Percentiles rank a stretch among this genome's conserved stretches.
Conservation (phyloP, 768 basidiomycete genomes). For the Naganishia randhawae region DNA sequence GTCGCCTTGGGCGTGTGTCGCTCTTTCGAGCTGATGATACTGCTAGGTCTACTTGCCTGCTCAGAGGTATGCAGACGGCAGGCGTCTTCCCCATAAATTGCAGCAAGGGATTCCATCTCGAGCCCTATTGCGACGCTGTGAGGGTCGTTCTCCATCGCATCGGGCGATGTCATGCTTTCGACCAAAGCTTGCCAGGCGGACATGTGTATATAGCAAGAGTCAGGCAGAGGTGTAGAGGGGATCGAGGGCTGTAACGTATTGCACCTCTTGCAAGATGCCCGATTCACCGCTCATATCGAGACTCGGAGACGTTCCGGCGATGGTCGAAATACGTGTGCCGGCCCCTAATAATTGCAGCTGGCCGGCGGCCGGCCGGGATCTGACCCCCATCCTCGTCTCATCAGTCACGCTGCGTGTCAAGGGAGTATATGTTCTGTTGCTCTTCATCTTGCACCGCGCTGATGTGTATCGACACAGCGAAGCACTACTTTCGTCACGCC, state of each 20-base stretch:
- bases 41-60: constrained; percentile 10
- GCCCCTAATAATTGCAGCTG: no score
- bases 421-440: no score
- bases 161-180: constrained; percentile 35
- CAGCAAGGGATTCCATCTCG: constrained; percentile 47
- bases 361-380: no score
- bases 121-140: constrained; percentile 43
- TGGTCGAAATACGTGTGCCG: background rate
- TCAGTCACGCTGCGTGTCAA: no score
- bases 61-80: constrained; percentile 4
- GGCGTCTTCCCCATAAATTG: constrained; percentile 39
- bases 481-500: no score
- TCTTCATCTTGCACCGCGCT: no score
- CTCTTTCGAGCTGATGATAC: constrained; percentile 3
- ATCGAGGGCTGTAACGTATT: background rate
- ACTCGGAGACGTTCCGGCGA: no score
- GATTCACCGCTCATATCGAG: background rate
- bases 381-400: no score
- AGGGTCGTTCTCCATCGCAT: constrained; percentile 38
- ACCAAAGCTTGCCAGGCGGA: constrained; percentile 32
- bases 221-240: background rate
- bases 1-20: constrained; percentile 7
- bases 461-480: no score
- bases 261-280: background rate
- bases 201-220: background rate